These are phyloP conservation scores for Sordariomycetes sp. DNA, from an alignment of 2,329 filamentous ascomycete species.

Conservation along the genomic window DNA sequence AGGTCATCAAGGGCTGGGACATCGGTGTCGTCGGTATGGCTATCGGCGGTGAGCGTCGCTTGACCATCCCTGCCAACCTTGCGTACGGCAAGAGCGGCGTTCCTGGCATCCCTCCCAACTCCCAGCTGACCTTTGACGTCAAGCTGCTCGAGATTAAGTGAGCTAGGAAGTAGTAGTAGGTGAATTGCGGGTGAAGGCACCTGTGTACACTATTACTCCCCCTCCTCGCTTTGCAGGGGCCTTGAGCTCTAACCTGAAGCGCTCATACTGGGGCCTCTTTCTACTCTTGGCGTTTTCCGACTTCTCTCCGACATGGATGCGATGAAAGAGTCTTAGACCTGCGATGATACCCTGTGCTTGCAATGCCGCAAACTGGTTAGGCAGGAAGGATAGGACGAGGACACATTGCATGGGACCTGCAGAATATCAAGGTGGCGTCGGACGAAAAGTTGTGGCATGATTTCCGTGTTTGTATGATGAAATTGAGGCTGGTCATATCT, in stretches of 20 bases:
- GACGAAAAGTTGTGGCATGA: constrained; percentile 4
- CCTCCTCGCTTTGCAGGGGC: too few species aligned
- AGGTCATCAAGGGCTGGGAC: constrained; percentile 99
- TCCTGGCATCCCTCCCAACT: constrained; percentile 85
- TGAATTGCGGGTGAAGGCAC: background rate
- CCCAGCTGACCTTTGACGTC: constrained; percentile 84
- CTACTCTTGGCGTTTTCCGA: too few species aligned
- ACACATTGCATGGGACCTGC: constrained; percentile 42
- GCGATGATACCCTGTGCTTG: background rate
- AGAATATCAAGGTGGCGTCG: constrained; percentile 29
- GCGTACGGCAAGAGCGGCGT: constrained; percentile 81
- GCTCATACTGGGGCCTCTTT: too few species aligned
- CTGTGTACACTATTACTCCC: too few species aligned
- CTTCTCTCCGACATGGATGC: background rate
- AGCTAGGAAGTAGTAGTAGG: constrained; percentile 13
- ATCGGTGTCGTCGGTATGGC: constrained; percentile 88
- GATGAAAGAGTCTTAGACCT: constrained; percentile 5
- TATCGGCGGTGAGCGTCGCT: constrained; percentile 84
- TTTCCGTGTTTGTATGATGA: constrained; percentile 1
- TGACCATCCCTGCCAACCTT: constrained; percentile 78
- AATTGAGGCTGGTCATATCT: background rate
- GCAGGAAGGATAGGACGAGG: constrained; percentile 38
- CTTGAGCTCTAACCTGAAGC: too few species aligned
- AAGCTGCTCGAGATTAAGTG: constrained; percentile 81
- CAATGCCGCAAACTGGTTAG: background rate